A percentile compares a stretch with the other conserved stretches of the same genome.
Evolutionary conservation across 768 basidiomycete species (phyloP).

Genomic region (Hericium alpestre): DNA sequence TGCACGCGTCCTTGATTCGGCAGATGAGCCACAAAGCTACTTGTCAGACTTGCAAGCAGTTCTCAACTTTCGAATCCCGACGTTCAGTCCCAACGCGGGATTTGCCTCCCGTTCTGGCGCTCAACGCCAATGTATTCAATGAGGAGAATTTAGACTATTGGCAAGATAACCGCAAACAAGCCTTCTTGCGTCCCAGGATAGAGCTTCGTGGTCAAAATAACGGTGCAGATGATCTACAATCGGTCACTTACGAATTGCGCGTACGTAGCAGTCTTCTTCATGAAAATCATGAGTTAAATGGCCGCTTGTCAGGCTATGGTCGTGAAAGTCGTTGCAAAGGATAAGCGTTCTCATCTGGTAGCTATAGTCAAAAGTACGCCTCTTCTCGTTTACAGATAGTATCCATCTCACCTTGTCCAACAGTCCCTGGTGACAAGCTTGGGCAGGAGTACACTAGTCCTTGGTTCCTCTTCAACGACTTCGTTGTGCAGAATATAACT

Average conservation of each 20-base stretch:
- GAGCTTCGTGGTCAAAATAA: slow-evolving; percentile 50
- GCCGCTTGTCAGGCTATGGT: slow-evolving; percentile 53
- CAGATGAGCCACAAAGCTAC: slow-evolving; percentile 79
- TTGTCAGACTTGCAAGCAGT: slow-evolving; percentile 75
- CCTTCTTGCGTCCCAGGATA: slow-evolving; percentile 51
- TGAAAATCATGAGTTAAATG: background rate
- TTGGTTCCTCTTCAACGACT: slow-evolving; percentile 98
- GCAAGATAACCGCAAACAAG: slow-evolving; percentile 51
- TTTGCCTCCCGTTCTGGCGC: slow-evolving; percentile 73
- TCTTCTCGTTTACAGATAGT: background rate
- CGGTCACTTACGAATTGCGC: slow-evolving; percentile 58
- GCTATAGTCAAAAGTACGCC: slow-evolving; percentile 72
- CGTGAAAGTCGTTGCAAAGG: slow-evolving; percentile 66
- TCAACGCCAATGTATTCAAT: slow-evolving; percentile 77
- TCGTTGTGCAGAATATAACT: slow-evolving; percentile 73
- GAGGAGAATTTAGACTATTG: slow-evolving; percentile 67
- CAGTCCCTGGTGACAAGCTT: slow-evolving; percentile 62
- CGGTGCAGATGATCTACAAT: slow-evolving; percentile 44
- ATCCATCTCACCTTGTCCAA: background rate
- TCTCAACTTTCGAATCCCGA: slow-evolving; percentile 59
- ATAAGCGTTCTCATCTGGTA: slow-evolving; percentile 72
- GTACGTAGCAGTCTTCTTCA: slow-evolving; percentile 26
- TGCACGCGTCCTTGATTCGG: slow-evolving; percentile 68
- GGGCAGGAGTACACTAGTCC: slow-evolving; percentile 30
- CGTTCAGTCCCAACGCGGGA: slow-evolving; percentile 54